A percentile compares a stretch with the other conserved stretches of the same genome.
Evolutionary conservation across 2,329 filamentous ascomycete species (phyloP).

Genomic region (Arachnopeziza araneosa): DNA sequence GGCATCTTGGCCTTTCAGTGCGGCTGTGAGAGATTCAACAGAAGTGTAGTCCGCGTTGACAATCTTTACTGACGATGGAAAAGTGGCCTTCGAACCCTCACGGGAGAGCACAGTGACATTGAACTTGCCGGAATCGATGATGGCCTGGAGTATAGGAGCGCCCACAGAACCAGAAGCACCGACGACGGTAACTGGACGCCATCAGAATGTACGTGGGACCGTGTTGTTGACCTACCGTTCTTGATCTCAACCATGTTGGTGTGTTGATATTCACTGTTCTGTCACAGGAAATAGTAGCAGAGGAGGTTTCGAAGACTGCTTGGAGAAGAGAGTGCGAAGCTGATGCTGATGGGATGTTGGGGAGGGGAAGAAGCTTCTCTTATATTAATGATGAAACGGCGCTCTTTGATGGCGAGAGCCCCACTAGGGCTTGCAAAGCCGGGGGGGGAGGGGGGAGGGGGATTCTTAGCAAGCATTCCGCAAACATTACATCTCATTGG

Average conservation of each 20-base stretch:
- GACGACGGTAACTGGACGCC: neutral
- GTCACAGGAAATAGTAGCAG: neutral
- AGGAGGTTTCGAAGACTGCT: neutral
- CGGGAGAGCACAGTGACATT: constrained; percentile 46
- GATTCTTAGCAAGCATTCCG: neutral
- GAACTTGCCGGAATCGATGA: constrained; percentile 31
- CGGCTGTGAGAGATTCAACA: constrained; percentile 37
- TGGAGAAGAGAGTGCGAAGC: neutral
- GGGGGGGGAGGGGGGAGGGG: too few species aligned
- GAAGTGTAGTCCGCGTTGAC: constrained; percentile 40
- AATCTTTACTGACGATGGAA: constrained; percentile 35
- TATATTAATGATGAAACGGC: neutral
- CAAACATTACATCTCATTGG: neutral
- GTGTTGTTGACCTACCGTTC: constrained; percentile 15
- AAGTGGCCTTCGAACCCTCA: constrained; percentile 18
- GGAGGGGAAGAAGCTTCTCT: neutral
- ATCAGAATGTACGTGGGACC: neutral
- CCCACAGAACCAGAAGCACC: constrained; percentile 22
- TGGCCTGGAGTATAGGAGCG: constrained; percentile 17
- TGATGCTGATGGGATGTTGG: neutral
- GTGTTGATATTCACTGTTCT: neutral
- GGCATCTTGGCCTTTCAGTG: constrained; percentile 53
- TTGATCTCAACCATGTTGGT: constrained; percentile 22
- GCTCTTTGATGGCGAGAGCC: neutral
- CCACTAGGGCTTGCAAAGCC: neutral